Percentiles rank a stretch among this genome's conserved stretches.
Conservation (phyloP, 2,329 filamentous ascomycete genomes). For the Pseudocercospora pini-densiflorae region DNA sequence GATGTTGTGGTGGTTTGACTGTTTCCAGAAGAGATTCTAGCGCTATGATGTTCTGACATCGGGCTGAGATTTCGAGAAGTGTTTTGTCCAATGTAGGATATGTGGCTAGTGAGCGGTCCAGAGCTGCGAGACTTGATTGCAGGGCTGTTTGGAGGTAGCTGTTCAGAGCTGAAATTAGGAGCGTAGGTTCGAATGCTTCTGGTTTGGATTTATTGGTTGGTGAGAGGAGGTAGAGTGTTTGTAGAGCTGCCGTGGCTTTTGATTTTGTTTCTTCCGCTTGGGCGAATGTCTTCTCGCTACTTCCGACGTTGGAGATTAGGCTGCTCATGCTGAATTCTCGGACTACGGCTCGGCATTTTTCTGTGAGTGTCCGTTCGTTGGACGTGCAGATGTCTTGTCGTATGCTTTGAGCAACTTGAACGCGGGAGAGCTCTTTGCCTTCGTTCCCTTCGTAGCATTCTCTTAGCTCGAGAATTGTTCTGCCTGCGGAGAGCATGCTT, state of each 20-base stretch:
- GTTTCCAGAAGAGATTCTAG: conserved; percentile 76
- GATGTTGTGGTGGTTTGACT: conserved; percentile 70
- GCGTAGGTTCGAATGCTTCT: conserved; percentile 63
- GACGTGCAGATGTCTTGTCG: conserved; percentile 71
- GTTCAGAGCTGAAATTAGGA: conserved; percentile 78
- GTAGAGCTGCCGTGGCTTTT: conserved; percentile 73
- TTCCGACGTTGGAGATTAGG: conserved; percentile 41
- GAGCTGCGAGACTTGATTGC: conserved; percentile 74
- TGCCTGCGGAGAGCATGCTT: conserved; percentile 79
- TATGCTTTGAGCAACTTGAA: conserved; percentile 73
- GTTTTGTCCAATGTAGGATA: conserved; percentile 82
- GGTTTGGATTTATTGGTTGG: conserved; percentile 57
- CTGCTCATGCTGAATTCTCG: conserved; percentile 80
- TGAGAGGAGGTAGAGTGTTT: conserved; percentile 80
- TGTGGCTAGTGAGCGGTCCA: conserved; percentile 77
- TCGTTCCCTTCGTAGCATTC: conserved; percentile 50
- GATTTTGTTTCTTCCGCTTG: conserved; percentile 76
- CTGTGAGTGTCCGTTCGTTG: conserved; percentile 72
- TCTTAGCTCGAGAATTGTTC: conserved; percentile 72
- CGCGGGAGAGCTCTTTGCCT: conserved; percentile 73
- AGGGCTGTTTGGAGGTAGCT: conserved; percentile 80
- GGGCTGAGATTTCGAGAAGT: conserved; percentile 76
- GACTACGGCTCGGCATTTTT: conserved; percentile 67
- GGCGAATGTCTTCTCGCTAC: conserved; percentile 52
- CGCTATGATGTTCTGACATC: conserved; percentile 91